phyloP scores from a whole-genome alignment of 2,329 filamentous ascomycete species.

The Dothistroma pini region DNA sequence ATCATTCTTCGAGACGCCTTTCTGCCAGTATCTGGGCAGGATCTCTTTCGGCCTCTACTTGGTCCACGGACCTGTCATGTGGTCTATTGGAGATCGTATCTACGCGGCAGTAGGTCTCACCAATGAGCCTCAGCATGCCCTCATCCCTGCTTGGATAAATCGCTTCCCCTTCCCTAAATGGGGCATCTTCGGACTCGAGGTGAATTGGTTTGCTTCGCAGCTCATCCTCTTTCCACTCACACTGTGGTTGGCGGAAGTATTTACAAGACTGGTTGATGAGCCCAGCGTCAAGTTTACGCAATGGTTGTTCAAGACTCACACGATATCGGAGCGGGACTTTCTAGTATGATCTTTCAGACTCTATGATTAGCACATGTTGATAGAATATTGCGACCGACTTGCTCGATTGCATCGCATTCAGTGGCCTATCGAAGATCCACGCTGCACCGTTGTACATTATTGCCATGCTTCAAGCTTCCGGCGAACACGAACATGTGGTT shows the following conservation, averaged over 20 bases:
- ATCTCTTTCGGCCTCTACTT: conserved; percentile 62
- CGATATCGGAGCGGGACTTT: background rate
- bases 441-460: background rate
- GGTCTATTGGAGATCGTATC: conserved; percentile 53
- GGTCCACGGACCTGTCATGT: conserved; percentile 60
- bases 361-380: background rate
- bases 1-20: conserved; percentile 54
- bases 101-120: conserved; percentile 45
- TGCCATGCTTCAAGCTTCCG: background rate
- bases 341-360: background rate
- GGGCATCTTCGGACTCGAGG: conserved; percentile 51
- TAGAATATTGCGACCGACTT: background rate
- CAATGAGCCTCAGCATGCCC: conserved; percentile 4
- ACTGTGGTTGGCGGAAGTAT: conserved; percentile 55
- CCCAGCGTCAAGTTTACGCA: conserved; percentile 56
- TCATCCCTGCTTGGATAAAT: conserved; percentile 18
- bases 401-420: background rate
- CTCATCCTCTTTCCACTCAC: conserved; percentile 53
- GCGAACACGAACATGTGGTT: background rate
- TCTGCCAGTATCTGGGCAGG: conserved; percentile 60
- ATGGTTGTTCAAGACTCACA: conserved; percentile 38
- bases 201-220: conserved; percentile 55
- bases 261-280: conserved; percentile 55
- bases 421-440: background rate
- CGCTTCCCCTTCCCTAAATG: conserved; percentile 43